A percentile compares a stretch with the other conserved stretches of the same genome.
Evolutionary conservation across 2,329 filamentous ascomycete genomes (phyloP).

Genomic region (Zasmidium angulare): DNA sequence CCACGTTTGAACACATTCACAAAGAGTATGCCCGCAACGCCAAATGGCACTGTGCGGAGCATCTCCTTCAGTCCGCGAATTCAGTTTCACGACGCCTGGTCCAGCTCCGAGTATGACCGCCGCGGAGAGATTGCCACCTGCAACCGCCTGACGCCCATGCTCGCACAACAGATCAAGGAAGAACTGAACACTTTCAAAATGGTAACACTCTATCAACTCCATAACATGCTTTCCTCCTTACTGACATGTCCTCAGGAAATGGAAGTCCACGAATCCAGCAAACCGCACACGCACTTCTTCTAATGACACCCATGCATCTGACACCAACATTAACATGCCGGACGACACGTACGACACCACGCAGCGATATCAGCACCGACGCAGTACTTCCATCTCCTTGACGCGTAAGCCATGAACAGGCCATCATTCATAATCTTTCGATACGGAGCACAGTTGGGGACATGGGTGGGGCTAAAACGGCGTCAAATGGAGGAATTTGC

Average conservation of each 20-base stretch:
- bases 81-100: constrained; percentile 95
- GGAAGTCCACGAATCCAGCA: constrained; percentile 98
- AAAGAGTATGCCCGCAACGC: constrained; percentile 78
- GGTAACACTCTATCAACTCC: constrained; percentile 57
- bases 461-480: constrained; percentile 3
- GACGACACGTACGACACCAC: constrained; percentile 21
- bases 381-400: constrained; percentile 7
- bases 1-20: constrained; percentile 69
- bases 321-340: constrained; percentile 8
- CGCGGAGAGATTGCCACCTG: constrained; percentile 95
- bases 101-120: constrained; percentile 90
- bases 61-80: constrained; percentile 86
- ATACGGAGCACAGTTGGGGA: constrained; percentile 11
- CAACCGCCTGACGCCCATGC: constrained; percentile 93
- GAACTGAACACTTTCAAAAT: constrained; percentile 99
- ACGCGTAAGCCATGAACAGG: not conserved
- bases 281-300: constrained; percentile 99
- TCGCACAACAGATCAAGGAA: constrained; percentile 99
- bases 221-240: not conserved
- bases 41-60: constrained; percentile 62
- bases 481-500: not conserved
- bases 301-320: constrained; percentile 55
- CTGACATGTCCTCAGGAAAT: constrained; percentile 74
- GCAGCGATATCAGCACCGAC: constrained; percentile 14
- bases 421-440: constrained; percentile 2